Percentiles rank a stretch among this genome's conserved stretches.
Conservation (phyloP, 495 filamentous ascomycete species). For the Xylaria intraflava region DNA sequence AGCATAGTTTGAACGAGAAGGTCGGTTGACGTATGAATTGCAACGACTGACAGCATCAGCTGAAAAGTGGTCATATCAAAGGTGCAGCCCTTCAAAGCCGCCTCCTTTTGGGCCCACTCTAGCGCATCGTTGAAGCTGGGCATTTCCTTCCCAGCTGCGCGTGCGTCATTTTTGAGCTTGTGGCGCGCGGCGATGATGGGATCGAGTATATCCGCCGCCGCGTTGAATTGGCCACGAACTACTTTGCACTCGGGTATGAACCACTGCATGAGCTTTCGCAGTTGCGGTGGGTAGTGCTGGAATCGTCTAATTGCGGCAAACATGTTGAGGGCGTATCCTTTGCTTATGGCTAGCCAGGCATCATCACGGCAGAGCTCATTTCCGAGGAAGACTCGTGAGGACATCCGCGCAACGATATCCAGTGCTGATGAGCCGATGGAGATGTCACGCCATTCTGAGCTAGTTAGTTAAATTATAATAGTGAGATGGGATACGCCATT, state of each 20-base stretch:
- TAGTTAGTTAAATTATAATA: neutral
- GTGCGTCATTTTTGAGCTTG: conserved; percentile 11
- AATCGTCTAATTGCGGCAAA: conserved; percentile 29
- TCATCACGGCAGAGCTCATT: conserved; percentile 37
- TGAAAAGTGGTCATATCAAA: conserved; percentile 27
- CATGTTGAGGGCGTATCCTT: conserved; percentile 30
- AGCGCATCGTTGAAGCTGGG: conserved; percentile 27
- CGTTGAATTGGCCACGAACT: conserved; percentile 13
- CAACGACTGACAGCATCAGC: conserved; percentile 21
- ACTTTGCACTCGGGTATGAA: conserved; percentile 26
- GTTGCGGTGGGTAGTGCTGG: conserved; percentile 24
- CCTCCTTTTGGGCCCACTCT: conserved; percentile 33
- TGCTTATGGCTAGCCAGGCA: conserved; percentile 38
- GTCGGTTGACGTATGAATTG: conserved; percentile 37
- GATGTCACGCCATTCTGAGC: conserved; percentile 25
- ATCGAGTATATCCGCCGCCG: conserved; percentile 22
- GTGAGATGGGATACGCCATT: no score
- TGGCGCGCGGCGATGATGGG: conserved; percentile 24
- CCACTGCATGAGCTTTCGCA: conserved; percentile 32
- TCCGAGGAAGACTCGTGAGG: conserved; percentile 43
- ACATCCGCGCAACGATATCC: conserved; percentile 35
- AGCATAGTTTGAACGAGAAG: conserved; percentile 30
- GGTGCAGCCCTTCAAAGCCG: conserved; percentile 17
- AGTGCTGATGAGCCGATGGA: conserved; percentile 14
- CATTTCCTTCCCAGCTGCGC: neutral